Conservation (phyloP, 2,329 filamentous ascomycete species). For the Trichoderma breve region DNA sequence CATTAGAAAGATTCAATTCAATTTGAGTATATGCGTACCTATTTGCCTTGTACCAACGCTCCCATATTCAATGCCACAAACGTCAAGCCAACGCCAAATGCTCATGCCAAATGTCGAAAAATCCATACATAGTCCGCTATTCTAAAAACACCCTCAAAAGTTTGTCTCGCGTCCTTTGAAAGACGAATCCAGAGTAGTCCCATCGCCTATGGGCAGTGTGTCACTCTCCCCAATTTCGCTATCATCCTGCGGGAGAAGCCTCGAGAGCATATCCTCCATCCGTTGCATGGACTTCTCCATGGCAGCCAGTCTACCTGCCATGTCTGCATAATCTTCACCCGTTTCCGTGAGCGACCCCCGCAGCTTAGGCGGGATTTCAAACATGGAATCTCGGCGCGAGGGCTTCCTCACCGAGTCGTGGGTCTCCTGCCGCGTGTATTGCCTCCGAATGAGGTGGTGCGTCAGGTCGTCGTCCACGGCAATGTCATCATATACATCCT, state of each 20-base stretch:
- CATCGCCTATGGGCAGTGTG: conserved; percentile 23
- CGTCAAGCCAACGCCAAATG: background rate
- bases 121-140: background rate
- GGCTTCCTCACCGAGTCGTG: conserved; percentile 29
- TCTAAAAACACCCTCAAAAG: background rate
- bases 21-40: background rate
- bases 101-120: background rate
- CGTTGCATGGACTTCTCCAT: conserved; percentile 51
- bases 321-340: conserved; percentile 42
- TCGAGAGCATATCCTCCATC: conserved; percentile 48
- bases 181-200: conserved; percentile 32
- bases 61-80: conserved; percentile 4
- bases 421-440: conserved; percentile 49
- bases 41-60: background rate
- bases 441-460: conserved; percentile 55
- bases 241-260: conserved; percentile 33
- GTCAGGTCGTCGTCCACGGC: conserved; percentile 59
- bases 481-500: conserved; percentile 56
- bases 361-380: conserved; percentile 49
- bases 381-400: conserved; percentile 56
- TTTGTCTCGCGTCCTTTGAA: conserved; percentile 24
- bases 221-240: conserved; percentile 4
- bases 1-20: background rate
- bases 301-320: conserved; percentile 44
- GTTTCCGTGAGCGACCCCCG: conserved; percentile 48